Base-by-base conservation (phyloP, 495 filamentous ascomycete genomes). In the Neurospora cerealis region DNA sequence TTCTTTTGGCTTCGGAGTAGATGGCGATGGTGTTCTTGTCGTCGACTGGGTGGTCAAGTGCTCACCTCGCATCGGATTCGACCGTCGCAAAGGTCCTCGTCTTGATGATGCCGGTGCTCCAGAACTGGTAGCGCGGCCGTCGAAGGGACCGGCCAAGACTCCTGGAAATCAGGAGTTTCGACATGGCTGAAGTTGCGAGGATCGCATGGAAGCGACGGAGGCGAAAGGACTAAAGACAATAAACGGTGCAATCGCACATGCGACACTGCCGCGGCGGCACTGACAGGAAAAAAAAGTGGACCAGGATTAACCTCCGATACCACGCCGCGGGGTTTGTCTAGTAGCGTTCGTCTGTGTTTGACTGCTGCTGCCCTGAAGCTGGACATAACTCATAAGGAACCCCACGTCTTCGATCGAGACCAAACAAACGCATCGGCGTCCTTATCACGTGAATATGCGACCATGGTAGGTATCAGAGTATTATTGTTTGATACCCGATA, bases 61-160 rank as follows among this genome's bases (percentile, higher is more conserved):
- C 80, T 73, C 24, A 84, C 82, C 82, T 84, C 48, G 81, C 34
- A 60, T 79, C 83, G 36, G 78, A 69, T 69, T 80, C 78, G 15
- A 83, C 79, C 1, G 82, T 84, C 69, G 83, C 83, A 74, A 85
- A 80, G n/a, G 74, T 74, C 66, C 78, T 80, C 69, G 37, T 39
- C 24, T 39, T 40, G 19, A 38, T 54, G 72, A 38, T 73, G 72
- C 69, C 72, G 28, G 71, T 70, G 70, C 38, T 54, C 54, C 24
- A 38, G 71, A 66, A 70, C 73, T 71, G 37, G 54, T 34, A 66
- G 54, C 0, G 0, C 28, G 54, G 75, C 7, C 46, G 71, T 54
- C 37, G 72, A 28, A 71, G 37, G 74, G 79, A 78, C 73, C 81
- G 78, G 15, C 75, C 76, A 17, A 84, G 73, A 15, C 80, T 80